phyloP scores from a whole-genome alignment of 164 flowering plant genomes.

The Warburgia ugandensis region DNA sequence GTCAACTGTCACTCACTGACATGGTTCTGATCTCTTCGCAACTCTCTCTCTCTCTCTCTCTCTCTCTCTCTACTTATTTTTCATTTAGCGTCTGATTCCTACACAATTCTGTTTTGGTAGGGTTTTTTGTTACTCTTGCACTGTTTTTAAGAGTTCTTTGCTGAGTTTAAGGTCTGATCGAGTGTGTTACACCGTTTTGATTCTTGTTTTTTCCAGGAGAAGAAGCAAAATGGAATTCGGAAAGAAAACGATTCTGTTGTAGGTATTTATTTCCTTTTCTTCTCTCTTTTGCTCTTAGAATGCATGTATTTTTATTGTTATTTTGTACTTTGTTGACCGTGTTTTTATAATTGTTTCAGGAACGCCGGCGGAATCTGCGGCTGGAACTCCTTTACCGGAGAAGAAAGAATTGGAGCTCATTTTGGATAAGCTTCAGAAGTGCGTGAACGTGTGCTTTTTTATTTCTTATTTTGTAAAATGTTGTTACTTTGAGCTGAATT shows the following conservation, averaged over 20 bases:
- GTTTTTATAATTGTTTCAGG: conserved; percentile 25
- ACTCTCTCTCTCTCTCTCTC: conserved; percentile 14
- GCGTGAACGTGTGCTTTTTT: conserved; percentile 10
- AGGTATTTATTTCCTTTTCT: conserved; percentile 27
- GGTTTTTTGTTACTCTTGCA: neutral
- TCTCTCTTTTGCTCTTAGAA: conserved; percentile 3
- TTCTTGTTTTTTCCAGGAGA: conserved; percentile 27
- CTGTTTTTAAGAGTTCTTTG: neutral
- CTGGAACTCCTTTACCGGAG: conserved; percentile 57
- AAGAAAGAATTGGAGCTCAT: conserved; percentile 67
- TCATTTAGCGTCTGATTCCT: neutral
- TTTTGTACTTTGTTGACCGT: neutral
- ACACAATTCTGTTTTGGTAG: neutral
- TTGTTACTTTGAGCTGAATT: neutral
- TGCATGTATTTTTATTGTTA: neutral
- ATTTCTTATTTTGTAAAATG: neutral
- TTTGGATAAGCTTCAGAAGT: conserved; percentile 94
- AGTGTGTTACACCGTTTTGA: neutral
- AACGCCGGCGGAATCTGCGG: conserved; percentile 24
- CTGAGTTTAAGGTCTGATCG: neutral
- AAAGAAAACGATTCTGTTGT: conserved; percentile 27
- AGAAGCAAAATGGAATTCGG: conserved; percentile 17
- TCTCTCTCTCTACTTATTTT: conserved; percentile 1
- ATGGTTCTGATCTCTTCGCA: conserved; percentile 14
- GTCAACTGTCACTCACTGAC: conserved; percentile 49